Evolutionary conservation across 768 basidiomycete species (phyloP).

Genomic region (Dioszegia hungarica): DNA sequence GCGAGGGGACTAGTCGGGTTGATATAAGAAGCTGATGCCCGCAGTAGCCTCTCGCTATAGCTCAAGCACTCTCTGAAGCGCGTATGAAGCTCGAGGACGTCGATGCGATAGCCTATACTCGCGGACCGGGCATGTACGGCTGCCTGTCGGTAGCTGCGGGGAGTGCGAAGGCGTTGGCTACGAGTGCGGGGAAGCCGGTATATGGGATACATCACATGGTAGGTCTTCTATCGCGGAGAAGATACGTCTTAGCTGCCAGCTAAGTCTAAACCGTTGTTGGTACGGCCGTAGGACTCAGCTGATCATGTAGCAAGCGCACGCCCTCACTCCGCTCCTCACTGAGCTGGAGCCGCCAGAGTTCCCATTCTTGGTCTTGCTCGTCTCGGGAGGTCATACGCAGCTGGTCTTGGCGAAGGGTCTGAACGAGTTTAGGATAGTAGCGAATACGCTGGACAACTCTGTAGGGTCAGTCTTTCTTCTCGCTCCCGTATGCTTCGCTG

Average conservation of each 20-base stretch:
- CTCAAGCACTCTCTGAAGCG: conserved; percentile 64
- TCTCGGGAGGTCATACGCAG: conserved; percentile 93
- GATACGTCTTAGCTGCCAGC: too few species aligned
- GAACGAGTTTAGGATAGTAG: conserved; percentile 63
- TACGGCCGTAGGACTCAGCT: background rate
- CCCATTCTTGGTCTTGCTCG: conserved; percentile 81
- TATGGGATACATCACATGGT: conserved; percentile 97
- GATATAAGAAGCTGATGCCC: background rate
- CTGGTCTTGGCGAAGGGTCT: conserved; percentile 67
- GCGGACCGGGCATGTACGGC: conserved; percentile 65
- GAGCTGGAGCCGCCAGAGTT: conserved; percentile 55
- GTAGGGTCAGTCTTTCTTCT: conserved; percentile 56
- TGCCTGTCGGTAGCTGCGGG: conserved; percentile 75
- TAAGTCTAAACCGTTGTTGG: background rate
- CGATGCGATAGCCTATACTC: conserved; percentile 84
- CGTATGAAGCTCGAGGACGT: conserved; percentile 59
- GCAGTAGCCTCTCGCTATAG: conserved; percentile 67
- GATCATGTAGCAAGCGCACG: conserved; percentile 75
- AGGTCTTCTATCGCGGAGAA: too few species aligned
- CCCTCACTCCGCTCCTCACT: conserved; percentile 73
- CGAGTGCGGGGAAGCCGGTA: conserved; percentile 68
- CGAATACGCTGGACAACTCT: conserved; percentile 68
- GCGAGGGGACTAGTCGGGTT: too few species aligned
- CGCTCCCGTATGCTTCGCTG: background rate
- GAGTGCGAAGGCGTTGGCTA: conserved; percentile 79